Evolutionary conservation across 2,329 filamentous ascomycete genomes (phyloP), one percentile per base, ranked within the genome.

Genomic region (Diplodia sapinea): DNA sequence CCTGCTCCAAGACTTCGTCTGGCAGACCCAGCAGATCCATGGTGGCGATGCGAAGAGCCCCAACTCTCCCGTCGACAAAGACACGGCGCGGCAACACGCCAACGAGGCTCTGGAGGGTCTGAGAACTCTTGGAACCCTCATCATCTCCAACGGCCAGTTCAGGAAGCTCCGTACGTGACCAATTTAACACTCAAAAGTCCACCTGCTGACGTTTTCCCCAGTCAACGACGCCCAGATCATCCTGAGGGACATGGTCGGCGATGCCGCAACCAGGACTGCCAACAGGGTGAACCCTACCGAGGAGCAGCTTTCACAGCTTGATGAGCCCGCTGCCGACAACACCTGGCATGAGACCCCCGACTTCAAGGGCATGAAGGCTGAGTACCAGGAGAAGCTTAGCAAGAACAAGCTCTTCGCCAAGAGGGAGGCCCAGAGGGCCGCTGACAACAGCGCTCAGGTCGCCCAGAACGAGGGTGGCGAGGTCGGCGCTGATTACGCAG

Each of bases 121-220:
- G 54, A 89, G 93, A 73, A 97, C 93, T 3, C 84, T 99, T 0
- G 95, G 94, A 63, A 94, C 91, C 20, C 84, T 99, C 68, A 83
- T 98, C 73, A 91, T 98, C 75, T 96, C 94, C 74, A 99, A 99
- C 74, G 95, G 95, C 72, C 94, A 98, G 78, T 97, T 96, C 85
- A 88, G 93, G 73, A 97, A 97, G 83, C 87, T 97, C 40, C 81
- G 91, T 90, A 87, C 79, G 90, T 87, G 12, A 9, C 33, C 6
- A 57, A 62, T 15, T 2, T 3, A 36, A 20, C 47, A 5, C 15
- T 56, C 9, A 11, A 5, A 11, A 13, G 2, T 0, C 4, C 47
- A 20, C 7, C 33, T 38, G 8, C 74, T 78, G 71, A 77, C 66
- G 23, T 2, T 8, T 2, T 15, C 43, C 9, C 15, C 62, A 87